Evolutionary conservation across 495 filamentous ascomycete species (phyloP).

Genomic region (Platismatia glauca): DNA sequence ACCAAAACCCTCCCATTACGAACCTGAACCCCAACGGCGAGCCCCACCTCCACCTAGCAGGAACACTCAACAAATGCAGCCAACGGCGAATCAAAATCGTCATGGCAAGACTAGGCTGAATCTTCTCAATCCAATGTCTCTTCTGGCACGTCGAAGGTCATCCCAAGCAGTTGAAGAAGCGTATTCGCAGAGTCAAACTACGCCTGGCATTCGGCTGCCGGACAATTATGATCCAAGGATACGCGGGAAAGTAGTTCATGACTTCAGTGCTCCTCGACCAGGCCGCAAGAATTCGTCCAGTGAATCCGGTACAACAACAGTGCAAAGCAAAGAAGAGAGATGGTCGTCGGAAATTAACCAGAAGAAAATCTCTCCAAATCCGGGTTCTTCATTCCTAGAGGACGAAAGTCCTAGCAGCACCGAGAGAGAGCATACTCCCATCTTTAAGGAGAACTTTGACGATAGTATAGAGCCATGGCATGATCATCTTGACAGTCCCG

Average conservation of each 20-base stretch:
- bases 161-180: slow-evolving; percentile 44
- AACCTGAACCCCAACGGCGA: slow-evolving; percentile 9
- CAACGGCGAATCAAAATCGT: slow-evolving; percentile 13
- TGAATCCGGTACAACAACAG: background rate
- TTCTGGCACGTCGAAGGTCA: slow-evolving; percentile 51
- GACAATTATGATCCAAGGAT: slow-evolving; percentile 80
- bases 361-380: slow-evolving; percentile 14
- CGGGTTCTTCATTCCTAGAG: slow-evolving; percentile 9
- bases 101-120: slow-evolving; percentile 53
- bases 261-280: slow-evolving; percentile 79
- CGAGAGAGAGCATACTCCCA: slow-evolving; percentile 47
- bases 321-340: slow-evolving; percentile 11
- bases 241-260: slow-evolving; percentile 73
- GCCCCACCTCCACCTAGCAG: slow-evolving; percentile 15
- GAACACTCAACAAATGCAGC: background rate
- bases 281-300: slow-evolving; percentile 41
- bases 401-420: slow-evolving; percentile 19
- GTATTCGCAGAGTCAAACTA: slow-evolving; percentile 36
- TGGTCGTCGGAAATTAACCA: slow-evolving; percentile 5
- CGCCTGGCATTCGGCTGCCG: slow-evolving; percentile 48
- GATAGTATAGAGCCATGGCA: slow-evolving; percentile 45
- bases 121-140: slow-evolving; percentile 58
- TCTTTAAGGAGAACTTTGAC: slow-evolving; percentile 62
- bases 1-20: slow-evolving; percentile 2
- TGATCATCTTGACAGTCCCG: slow-evolving; percentile 34